Conservation (phyloP, 108 stramenopile genomes). For the Cyclotella atomus region DNA sequence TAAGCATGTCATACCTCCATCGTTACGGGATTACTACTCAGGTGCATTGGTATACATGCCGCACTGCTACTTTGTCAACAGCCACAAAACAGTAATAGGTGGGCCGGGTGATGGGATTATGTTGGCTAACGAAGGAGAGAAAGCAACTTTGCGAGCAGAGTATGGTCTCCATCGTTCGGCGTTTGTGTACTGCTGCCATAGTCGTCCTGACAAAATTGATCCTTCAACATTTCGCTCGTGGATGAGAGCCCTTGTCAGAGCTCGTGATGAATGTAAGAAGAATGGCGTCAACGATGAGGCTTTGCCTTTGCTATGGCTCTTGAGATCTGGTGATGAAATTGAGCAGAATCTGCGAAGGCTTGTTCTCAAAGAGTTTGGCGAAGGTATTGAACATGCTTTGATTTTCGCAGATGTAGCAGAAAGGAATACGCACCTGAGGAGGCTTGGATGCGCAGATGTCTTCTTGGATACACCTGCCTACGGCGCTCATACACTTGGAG, state of each 20-base stretch:
- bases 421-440: slow-evolving; percentile 75
- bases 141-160: slow-evolving; percentile 49
- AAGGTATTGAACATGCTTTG: slow-evolving; percentile 53
- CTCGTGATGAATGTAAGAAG: slow-evolving; percentile 32
- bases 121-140: slow-evolving; percentile 45
- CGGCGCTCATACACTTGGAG: slow-evolving; percentile 88
- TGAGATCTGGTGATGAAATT: slow-evolving; percentile 75
- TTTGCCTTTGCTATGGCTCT: slow-evolving; percentile 75
- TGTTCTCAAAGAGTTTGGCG: slow-evolving; percentile 50
- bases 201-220: slow-evolving; percentile 89
- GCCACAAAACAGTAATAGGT: slow-evolving; percentile 68
- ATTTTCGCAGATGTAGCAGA: slow-evolving; percentile 76
- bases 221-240: slow-evolving; percentile 78
- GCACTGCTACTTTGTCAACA: slow-evolving; percentile 89
- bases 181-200: slow-evolving; percentile 89
- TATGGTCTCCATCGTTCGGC: slow-evolving; percentile 69
- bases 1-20: slow-evolving; percentile 56
- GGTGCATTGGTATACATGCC: slow-evolving; percentile 82
- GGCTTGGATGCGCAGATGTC: slow-evolving; percentile 78
- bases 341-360: slow-evolving; percentile 69
- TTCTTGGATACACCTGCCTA: slow-evolving; percentile 89
- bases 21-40: slow-evolving; percentile 63
- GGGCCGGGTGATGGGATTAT: slow-evolving; percentile 39
- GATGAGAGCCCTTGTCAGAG: slow-evolving; percentile 62
- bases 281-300: slow-evolving; percentile 5